Evolutionary conservation across 106 monocot species (phyloP).

Genomic region (Ottelia alismoides): DNA sequence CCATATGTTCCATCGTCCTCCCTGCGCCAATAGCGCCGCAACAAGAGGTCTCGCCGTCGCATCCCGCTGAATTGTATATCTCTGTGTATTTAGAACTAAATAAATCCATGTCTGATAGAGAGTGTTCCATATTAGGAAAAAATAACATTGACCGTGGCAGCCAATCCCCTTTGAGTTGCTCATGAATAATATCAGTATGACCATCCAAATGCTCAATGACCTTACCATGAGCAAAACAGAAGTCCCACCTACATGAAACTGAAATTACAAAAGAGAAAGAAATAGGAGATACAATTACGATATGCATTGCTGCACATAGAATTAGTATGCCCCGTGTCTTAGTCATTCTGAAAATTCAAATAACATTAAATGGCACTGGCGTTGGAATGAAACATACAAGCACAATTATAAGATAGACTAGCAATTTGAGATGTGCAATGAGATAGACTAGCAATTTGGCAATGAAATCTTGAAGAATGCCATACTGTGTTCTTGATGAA

Average conservation of each 20-base stretch:
- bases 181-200: slow-evolving; percentile 93
- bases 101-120: neutral
- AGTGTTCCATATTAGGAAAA: no score
- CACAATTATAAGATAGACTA: neutral
- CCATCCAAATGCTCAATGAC: slow-evolving; percentile 88
- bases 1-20: slow-evolving; percentile 99
- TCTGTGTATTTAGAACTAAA: neutral
- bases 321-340: no score
- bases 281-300: no score
- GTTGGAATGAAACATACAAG: no score
- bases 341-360: no score
- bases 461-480: neutral
- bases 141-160: slow-evolving; percentile 73
- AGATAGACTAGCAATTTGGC: neutral
- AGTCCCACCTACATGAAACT: slow-evolving; percentile 82
- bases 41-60: slow-evolving; percentile 76
- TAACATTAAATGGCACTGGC: no score
- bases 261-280: neutral
- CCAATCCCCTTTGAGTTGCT: slow-evolving; percentile 69
- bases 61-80: slow-evolving; percentile 55
- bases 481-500: slow-evolving; percentile 93
- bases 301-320: no score
- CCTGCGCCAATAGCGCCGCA: slow-evolving; percentile 82
- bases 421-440: neutral
- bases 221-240: slow-evolving; percentile 59